These are phyloP conservation scores for Chaetomium fimeti DNA, from an alignment of 495 filamentous ascomycete species.

Conservation along the genomic window DNA sequence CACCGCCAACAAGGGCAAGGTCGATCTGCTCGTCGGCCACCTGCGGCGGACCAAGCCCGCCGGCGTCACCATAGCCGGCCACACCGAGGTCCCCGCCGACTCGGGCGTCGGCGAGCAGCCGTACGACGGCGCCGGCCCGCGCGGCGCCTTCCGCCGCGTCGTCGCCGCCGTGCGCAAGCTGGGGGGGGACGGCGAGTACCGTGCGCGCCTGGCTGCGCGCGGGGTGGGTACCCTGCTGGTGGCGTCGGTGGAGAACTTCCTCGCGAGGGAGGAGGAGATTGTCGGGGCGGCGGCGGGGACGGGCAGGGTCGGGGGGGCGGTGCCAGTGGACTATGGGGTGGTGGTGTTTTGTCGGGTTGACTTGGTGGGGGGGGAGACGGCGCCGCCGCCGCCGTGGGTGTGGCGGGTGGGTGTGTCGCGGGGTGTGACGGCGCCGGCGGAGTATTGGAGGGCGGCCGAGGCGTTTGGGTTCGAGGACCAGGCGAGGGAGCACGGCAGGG, in stretches of 20 bases:
- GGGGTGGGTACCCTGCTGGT: constrained; percentile 16
- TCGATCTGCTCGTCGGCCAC: background rate
- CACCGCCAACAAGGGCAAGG: constrained; percentile 23
- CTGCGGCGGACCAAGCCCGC: background rate
- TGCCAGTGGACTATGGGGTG: constrained; percentile 26
- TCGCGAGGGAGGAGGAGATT: background rate
- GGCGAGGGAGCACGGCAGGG: too few species aligned
- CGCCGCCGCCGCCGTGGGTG: too few species aligned
- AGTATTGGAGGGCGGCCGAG: constrained; percentile 16
- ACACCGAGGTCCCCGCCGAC: constrained; percentile 3
- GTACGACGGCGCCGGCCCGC: constrained; percentile 20
- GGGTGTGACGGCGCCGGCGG: constrained; percentile 23
- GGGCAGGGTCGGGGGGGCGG: background rate
- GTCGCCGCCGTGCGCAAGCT: constrained; percentile 8
- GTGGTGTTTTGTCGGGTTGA: constrained; percentile 21
- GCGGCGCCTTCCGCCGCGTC: constrained; percentile 24
- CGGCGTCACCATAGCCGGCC: background rate
- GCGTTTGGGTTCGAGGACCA: constrained; percentile 24
- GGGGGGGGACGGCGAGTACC: background rate
- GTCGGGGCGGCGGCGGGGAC: background rate
- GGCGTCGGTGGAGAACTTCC: constrained; percentile 26
- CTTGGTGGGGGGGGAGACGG: background rate
- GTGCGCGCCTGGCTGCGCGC: background rate
- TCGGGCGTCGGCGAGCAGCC: constrained; percentile 32
- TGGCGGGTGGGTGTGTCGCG: constrained; percentile 9